Percentiles rank a stretch among this genome's conserved stretches.
phyloP scores from a whole-genome alignment of 148 eudicot genomes.

The Nepenthes mirabilis region DNA sequence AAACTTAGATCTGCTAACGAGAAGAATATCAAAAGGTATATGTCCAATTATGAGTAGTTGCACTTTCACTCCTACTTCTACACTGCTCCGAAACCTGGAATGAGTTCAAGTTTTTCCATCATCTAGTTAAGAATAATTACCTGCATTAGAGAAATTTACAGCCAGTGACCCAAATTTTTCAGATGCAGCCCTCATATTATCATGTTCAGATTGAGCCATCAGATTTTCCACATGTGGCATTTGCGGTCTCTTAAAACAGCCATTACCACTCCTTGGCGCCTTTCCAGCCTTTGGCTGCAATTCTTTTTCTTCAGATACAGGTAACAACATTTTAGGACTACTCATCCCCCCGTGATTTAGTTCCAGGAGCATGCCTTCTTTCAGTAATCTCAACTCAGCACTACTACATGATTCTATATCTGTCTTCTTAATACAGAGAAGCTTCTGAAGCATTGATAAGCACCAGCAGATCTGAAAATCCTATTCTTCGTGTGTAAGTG shows the following conservation, averaged over 20 bases:
- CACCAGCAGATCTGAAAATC: constrained; percentile 18
- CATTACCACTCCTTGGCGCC: constrained; percentile 32
- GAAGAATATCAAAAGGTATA: too few relatives aligned
- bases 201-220: constrained; percentile 23
- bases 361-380: constrained; percentile 20
- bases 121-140: constrained; percentile 16
- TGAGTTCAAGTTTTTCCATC: not conserved
- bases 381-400: constrained; percentile 19
- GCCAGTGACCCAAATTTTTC: constrained; percentile 23
- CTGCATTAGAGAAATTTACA: constrained; percentile 34
- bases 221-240: constrained; percentile 32
- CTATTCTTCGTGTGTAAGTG: not conserved
- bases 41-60: too few relatives aligned
- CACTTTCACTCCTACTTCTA: not conserved
- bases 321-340: constrained; percentile 15
- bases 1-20: too few relatives aligned
- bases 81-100: not conserved
- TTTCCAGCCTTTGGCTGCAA: constrained; percentile 36
- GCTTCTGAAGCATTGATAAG: constrained; percentile 21
- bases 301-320: constrained; percentile 46
- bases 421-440: constrained; percentile 34
- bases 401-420: constrained; percentile 24
- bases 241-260: constrained; percentile 44
- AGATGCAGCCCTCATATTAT: constrained; percentile 29
- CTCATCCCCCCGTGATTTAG: constrained; percentile 19